These are phyloP conservation scores for Nectriaceae sp. DNA, from an alignment of 2,329 filamentous ascomycete species.

Conservation along the genomic window DNA sequence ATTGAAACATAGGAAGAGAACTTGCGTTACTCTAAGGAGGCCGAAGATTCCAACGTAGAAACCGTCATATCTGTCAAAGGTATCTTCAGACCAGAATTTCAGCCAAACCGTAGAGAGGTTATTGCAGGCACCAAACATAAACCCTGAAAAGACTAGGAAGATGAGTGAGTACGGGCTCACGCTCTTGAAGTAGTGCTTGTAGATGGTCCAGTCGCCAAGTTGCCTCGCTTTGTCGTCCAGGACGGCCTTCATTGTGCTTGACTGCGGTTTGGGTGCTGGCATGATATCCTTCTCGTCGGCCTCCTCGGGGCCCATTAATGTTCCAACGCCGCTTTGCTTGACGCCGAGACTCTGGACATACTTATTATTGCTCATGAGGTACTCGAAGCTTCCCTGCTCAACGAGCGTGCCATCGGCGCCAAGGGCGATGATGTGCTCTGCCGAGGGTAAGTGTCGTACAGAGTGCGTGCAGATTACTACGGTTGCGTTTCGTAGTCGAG, in stretches of 20 bases:
- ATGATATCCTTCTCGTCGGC: background rate
- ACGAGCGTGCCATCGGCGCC: slow-evolving; percentile 40
- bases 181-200: slow-evolving; percentile 36
- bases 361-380: slow-evolving; percentile 33
- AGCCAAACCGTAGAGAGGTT: slow-evolving; percentile 41
- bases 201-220: slow-evolving; percentile 35
- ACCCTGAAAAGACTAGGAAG: slow-evolving; percentile 20
- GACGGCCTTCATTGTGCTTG: background rate
- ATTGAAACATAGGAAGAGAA: slow-evolving; percentile 21
- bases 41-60: slow-evolving; percentile 37
- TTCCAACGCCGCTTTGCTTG: slow-evolving; percentile 16
- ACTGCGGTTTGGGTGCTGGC: background rate
- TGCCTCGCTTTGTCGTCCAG: slow-evolving; percentile 30
- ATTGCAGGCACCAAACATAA: slow-evolving; percentile 27
- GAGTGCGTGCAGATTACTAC: slow-evolving; percentile 43
- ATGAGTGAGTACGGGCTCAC: slow-evolving; percentile 21
- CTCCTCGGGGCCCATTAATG: background rate
- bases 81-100: slow-evolving; percentile 41
- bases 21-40: slow-evolving; percentile 17
- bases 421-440: slow-evolving; percentile 51
- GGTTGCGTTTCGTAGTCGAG: slow-evolving; percentile 39
- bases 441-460: slow-evolving; percentile 33
- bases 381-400: slow-evolving; percentile 40
- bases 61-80: slow-evolving; percentile 17
- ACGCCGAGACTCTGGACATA: slow-evolving; percentile 42